A percentile compares a stretch with the other conserved stretches of the same genome.
Evolutionary conservation across 331 rosid genomes (phyloP).

Genomic region (Malus hybrid): DNA sequence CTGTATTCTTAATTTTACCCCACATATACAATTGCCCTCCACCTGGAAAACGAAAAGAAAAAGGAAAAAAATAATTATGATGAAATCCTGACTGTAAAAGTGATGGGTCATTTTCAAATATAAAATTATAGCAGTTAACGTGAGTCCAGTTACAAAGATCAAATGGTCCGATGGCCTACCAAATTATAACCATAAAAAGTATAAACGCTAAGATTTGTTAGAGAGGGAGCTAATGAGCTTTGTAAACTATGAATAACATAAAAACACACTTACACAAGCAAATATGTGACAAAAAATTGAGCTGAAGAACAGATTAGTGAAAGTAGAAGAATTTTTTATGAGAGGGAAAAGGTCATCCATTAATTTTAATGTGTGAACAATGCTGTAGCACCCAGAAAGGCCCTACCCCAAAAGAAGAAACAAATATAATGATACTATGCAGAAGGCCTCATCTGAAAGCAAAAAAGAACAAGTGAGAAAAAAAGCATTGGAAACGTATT

Average conservation of each 20-base stretch:
- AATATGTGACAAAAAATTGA: background rate
- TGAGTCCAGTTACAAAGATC: background rate
- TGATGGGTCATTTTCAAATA: background rate
- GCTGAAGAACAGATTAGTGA: background rate
- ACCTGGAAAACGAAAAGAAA: slow-evolving; percentile 42
- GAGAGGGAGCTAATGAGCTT: background rate
- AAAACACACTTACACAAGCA: background rate
- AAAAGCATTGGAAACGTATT: background rate
- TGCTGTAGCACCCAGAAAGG: background rate
- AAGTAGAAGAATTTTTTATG: too few relatives aligned
- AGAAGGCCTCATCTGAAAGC: background rate
- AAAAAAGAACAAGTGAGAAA: background rate
- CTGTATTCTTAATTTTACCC: slow-evolving; percentile 82
- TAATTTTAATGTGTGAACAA: background rate
- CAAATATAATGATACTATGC: background rate
- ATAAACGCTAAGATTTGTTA: background rate
- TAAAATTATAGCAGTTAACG: background rate
- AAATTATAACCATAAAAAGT: background rate
- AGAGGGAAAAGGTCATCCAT: background rate
- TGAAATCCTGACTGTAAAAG: background rate
- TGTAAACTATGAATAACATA: background rate
- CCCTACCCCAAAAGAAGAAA: background rate
- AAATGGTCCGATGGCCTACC: background rate
- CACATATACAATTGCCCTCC: slow-evolving; percentile 98
- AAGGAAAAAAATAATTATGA: background rate